Evolutionary conservation across 495 filamentous ascomycete genomes (phyloP).

Genomic region (Podospora sp.): DNA sequence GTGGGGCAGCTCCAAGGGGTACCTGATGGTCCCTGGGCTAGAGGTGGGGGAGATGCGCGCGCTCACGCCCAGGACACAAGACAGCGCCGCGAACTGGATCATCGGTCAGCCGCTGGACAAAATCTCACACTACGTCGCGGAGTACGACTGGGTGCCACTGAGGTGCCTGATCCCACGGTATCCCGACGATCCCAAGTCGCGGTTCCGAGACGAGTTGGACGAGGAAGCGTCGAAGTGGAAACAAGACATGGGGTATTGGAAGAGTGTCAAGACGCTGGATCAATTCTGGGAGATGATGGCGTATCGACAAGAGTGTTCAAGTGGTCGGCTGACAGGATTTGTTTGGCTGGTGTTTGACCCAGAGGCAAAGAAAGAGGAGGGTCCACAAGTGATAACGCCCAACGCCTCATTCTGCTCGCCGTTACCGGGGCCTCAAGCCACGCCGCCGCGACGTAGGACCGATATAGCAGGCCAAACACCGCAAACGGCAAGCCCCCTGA

Average conservation of each 20-base stretch:
- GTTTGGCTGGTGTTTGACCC: constrained; percentile 85
- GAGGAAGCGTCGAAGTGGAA: constrained; percentile 56
- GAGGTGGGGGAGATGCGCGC: constrained; percentile 73
- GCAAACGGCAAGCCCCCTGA: constrained; percentile 28
- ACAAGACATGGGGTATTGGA: constrained; percentile 68
- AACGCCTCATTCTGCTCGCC: constrained; percentile 32
- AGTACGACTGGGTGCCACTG: constrained; percentile 64
- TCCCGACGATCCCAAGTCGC: constrained; percentile 93
- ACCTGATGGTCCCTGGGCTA: constrained; percentile 84
- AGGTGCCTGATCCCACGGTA: constrained; percentile 87
- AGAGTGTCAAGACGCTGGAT: constrained; percentile 75
- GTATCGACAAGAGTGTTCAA: constrained; percentile 92
- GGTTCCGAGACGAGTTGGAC: constrained; percentile 87
- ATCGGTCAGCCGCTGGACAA: constrained; percentile 57
- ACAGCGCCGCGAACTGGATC: constrained; percentile 52
- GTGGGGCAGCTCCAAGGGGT: constrained; percentile 61
- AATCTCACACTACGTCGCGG: constrained; percentile 67
- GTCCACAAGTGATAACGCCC: constrained; percentile 21
- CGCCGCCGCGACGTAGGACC: constrained; percentile 36
- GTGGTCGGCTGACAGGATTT: constrained; percentile 88
- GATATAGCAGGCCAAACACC: constrained; percentile 25
- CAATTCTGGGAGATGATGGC: constrained; percentile 99
- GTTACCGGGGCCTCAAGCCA: constrained; percentile 30
- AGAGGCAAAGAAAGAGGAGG: not conserved
- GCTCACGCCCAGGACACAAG: constrained; percentile 51